Conservation (phyloP, 805 yeast genomes). For the Priceomyces haplophilus region DNA sequence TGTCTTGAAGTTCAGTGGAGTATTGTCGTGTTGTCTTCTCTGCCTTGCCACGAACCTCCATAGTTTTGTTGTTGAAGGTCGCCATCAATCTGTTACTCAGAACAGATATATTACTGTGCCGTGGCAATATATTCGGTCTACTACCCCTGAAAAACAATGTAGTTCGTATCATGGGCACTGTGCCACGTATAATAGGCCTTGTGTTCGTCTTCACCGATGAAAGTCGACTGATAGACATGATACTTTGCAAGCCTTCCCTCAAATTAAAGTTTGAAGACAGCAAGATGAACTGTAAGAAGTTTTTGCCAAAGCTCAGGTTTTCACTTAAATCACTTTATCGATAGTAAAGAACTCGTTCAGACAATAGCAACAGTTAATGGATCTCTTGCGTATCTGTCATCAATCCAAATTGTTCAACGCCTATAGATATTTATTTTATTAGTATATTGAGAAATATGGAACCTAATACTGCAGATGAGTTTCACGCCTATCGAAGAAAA, state of each 20-base stretch:
- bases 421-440: background rate
- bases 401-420: background rate
- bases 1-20: no score
- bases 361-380: no score
- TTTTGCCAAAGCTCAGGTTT: no score
- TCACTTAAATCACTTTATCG: no score
- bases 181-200: background rate
- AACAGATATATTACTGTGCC: background rate
- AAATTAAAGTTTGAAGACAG: background rate
- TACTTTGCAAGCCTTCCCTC: background rate
- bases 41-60: background rate
- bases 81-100: background rate
- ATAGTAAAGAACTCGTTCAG: no score
- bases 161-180: background rate
- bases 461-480: background rate
- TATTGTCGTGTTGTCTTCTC: background rate
- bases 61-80: background rate
- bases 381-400: background rate
- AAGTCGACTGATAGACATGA: background rate
- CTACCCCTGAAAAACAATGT: background rate
- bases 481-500: no score
- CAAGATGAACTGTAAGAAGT: no score
- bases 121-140: background rate
- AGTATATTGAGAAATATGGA: background rate
- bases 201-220: background rate